Base-by-base conservation (phyloP, 164 flowering plant genomes). In the Berberis thunbergii region DNA sequence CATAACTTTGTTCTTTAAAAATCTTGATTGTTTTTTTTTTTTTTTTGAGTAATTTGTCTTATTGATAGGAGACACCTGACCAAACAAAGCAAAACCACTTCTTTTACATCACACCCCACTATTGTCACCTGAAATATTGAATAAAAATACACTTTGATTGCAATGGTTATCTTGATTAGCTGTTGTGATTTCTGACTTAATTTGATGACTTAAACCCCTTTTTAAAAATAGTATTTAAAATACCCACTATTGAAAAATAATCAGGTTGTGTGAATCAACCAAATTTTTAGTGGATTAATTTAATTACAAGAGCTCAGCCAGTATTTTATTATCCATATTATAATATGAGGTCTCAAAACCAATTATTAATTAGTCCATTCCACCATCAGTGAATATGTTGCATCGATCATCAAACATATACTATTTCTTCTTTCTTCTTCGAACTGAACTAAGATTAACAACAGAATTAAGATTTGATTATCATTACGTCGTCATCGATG, bases 61-160 rank as follows among this genome's bases (percentile, higher is more conserved):
- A 65, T 65, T 40, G 46, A 41, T 4, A 41, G 63, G 73, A 66
- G 63, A 63, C 73, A 74, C 65, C 57, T 63, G 54, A 68, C 58
- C 40, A 50, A 39, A 38, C 48, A 50, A 63, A 52, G 10, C 2
- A 50, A 39, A 26, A 57, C 46, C 44, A 53, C 4, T 39, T 50
- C 60, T 46, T 39, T 6, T 40, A 48, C 64, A 26, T 26, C 26
- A 26, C 54, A 50, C 41, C 60, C 67, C 62, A 64, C 71, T 72
- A 40, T 26, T 26, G 26, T 26, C 26, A 26, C 43, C 61, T 10
- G 3, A 46, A 49, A 67, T 4, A 42, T 13, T 67, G 4, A 5
- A 8, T 49, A 5, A 48, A 5, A 52, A 11, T 10, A 52, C 55
- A 52, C 55, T 10, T 52, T 26, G 13, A 6, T 7, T 3, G 13